Evolutionary conservation across 768 basidiomycete species (phyloP), one percentile per base, ranked within the genome.

Genomic region (Mycena floridula): DNA sequence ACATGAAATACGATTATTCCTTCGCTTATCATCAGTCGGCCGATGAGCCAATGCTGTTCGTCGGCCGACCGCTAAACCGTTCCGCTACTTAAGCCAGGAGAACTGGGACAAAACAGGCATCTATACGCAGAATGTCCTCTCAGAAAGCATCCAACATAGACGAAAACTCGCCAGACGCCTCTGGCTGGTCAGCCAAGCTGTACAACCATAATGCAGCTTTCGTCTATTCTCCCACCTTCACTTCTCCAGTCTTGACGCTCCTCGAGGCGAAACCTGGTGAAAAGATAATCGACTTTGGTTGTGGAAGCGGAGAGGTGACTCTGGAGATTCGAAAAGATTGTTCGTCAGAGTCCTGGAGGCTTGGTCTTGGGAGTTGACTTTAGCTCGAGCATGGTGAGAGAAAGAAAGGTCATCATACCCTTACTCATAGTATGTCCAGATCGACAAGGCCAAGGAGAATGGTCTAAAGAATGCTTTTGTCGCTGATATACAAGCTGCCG

Each of bases 241-340:
- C 68, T 39, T 63, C 61, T 0, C 65, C 82, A 7, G 69, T 91
- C 18, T 59, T 89, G 11, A 67, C 69, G 3, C 66, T 87, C 23
- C 69, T 92, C 9, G 61, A 73, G n/a, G 70, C 86, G 0, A 51
- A 73, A 49, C 72, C 76, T 0, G 88, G 88, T 1, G 83, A 90
- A 52, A 68, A 69, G 40, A 81, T 91, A 37, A 65, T 85, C 47
- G 88, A 89, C 53, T 62, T 89, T 36, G 89, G 90, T 2, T 92
- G 89, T 55, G 89, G 91, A 15, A 89, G 81, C 37, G 90, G 89
- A 0, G 84, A 92, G 50, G 64, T 92, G 12, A 88, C 85, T 0
- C 50, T 74, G 39, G 62, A 73, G 44, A 68, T 94, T 16, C 24
- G 67, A 74, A 38, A 57, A 70, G 11, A 53, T 70, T 13, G 85